Conservation (phyloP, 257 asterid species). For the Lavandula angustifolia region DNA sequence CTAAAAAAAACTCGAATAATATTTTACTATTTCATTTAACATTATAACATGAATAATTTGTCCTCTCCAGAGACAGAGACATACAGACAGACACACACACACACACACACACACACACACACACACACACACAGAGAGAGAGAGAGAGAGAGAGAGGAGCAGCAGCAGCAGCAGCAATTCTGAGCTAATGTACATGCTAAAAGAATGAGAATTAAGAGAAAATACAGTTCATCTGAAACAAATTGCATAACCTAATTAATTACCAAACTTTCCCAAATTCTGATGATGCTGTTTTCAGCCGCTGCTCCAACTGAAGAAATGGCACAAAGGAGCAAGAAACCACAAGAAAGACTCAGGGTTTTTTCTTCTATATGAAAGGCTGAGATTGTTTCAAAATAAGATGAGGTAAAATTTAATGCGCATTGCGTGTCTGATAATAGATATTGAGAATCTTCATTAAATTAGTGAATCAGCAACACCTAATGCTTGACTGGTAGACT, state of each 20-base stretch:
- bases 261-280: constrained; percentile 13
- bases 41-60: no score
- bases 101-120: no score
- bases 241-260: constrained; percentile 10
- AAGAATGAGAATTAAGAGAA: constrained; percentile 4
- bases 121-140: no score
- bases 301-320: constrained; percentile 12
- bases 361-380: background rate
- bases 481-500: background rate
- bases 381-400: constrained; percentile 18
- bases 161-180: background rate
- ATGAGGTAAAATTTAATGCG: constrained; percentile 17
- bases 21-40: no score
- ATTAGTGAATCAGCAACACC: constrained; percentile 7
- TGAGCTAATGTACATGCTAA: background rate
- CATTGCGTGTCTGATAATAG: background rate
- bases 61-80: no score
- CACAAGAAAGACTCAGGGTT: background rate
- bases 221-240: background rate
- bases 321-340: constrained; percentile 1
- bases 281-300: background rate
- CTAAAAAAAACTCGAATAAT: no score
- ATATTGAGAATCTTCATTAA: constrained; percentile 6
- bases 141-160: background rate
- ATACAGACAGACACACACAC: no score